Base-by-base conservation (phyloP, 225 moss, liverwort and hornwort genomes). In the Anthoceros angustus region DNA sequence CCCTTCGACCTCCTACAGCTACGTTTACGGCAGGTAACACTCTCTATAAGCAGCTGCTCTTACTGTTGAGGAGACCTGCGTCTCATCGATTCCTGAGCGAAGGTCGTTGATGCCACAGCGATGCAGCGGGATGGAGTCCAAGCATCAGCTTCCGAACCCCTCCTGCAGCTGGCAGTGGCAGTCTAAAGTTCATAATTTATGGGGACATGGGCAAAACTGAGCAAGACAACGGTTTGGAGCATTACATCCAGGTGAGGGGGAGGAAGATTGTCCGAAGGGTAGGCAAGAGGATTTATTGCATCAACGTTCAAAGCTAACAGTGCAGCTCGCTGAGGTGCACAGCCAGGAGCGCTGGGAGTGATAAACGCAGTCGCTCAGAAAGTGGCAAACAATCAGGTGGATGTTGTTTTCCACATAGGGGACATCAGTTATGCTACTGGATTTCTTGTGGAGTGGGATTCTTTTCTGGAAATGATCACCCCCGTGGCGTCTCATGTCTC, bases 361-460 rank as follows among this genome's bases (percentile, higher is more conserved):
- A 76, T 90, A 62, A 85, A 90, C 65, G 83, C 80, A 4, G 83
- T 82, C 24, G 74, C 80, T 1, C 68, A 40, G 20, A 83, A 71
- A 61, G 64, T 73, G 75, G 69, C 66, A 24, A 42, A 10, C 48
- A 73, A 79, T 61, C 77, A 73, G 18, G 71, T 88, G 23, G 79
- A 75, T 64, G 75, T 70, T 9, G 71, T 88, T 11, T 80, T 87
- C 32, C 91, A 92, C 39, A 80, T 81, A 40, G 88, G 88, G 40
- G 88, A 92, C 76, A 88, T 92, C 65, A 92, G 91, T 73, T 88
- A 81, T 16, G 86, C 88, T 0, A 92, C 88, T 18, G 91, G 84
- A 16, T 88, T 88, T 48, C 74, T 92, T 32, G 88, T 92, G 39
- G 84, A 88, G 68, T 92, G 91, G 91, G 84, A 88, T 48, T 74